Base-by-base conservation (phyloP, 768 basidiomycete genomes). In the Coprinopsis marcescibilis region DNA sequence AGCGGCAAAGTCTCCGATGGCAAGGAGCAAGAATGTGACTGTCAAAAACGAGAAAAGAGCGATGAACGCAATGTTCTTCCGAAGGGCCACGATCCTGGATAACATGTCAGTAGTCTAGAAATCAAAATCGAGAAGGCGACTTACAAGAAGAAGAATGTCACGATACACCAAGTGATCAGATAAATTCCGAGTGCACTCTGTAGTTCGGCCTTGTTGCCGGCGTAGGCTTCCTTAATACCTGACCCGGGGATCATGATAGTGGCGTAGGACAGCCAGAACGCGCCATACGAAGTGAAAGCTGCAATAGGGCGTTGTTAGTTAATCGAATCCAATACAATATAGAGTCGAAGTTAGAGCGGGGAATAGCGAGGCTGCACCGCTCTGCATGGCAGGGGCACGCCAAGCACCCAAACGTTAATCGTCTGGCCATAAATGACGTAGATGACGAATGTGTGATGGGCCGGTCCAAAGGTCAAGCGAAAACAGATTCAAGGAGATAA, bases 251-350 rank as follows among this genome's bases (percentile, higher is more conserved):
- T 74, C 57, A 84, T 64, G 55, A 93, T 80, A 0, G 77, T 69
- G 3, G 79, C 87, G 40, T 79, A 92, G 3, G 89, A 89, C 67
- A 92, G 69, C 89, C 89, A 93, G 73, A 92, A 93, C 2, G 81
- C 85, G 19, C 90, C 90, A 51, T 85, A 93, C 1, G 83, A 84
- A 0, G 79, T 71, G 72, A 91, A 92, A 0, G 88, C 89, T 86
- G 55, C 23, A 26, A 42, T 52, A 32, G 15, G 29, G 43, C 7
- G 17, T 14, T 14, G 21, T 21, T 30, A 10, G 35, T 45, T 29
- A 45, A 17, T 20, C 26, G 38, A 14, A 29, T 27, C 38, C n/a
- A 33, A 21, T 20, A 43, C 20, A 45, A 21, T 19, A 27, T 23
- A 39, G 24, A 19, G 15, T 21, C n/a, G 24, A 36, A 3, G 43